phyloP scores from a whole-genome alignment of 352 stramenopile species.

The Globisporangium polare region DNA sequence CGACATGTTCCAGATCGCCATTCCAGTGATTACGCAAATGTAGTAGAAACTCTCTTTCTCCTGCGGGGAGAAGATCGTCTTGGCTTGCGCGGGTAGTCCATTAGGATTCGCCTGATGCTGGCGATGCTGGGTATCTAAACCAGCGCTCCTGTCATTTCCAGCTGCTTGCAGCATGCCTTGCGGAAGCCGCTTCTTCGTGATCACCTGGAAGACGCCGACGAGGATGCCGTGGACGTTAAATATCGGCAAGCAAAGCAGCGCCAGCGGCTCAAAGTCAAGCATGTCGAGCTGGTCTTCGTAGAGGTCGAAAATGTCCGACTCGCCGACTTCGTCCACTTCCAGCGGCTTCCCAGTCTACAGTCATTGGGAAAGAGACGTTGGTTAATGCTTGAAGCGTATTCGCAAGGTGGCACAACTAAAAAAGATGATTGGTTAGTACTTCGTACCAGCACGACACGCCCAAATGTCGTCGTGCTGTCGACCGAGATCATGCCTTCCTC shows the following conservation, averaged over 20 bases:
- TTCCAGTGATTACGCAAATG: conserved; percentile 37
- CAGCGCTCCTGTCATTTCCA: background rate
- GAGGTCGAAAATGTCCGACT: conserved; percentile 50
- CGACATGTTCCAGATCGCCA: conserved; percentile 37
- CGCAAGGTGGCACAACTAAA: no score
- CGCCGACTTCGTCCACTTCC: conserved; percentile 43
- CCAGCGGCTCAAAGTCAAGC: conserved; percentile 59
- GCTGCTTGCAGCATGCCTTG: conserved; percentile 5
- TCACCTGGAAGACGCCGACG: conserved; percentile 59
- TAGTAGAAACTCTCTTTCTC: conserved; percentile 37
- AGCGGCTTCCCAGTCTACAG: conserved; percentile 51
- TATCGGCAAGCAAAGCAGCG: conserved; percentile 50
- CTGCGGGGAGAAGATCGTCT: conserved; percentile 25
- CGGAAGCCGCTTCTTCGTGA: conserved; percentile 33
- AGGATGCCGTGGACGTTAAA: conserved; percentile 61
- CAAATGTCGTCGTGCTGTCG: conserved; percentile 62
- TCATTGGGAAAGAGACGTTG: background rate
- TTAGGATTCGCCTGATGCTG: background rate
- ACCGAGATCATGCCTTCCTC: conserved; percentile 52
- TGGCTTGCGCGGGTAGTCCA: conserved; percentile 6
- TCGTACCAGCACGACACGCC: conserved; percentile 57
- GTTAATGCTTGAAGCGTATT: no score
- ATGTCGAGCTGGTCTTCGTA: conserved; percentile 69
- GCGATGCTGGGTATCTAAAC: background rate
- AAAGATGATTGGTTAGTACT: background rate